Percentiles rank a stretch among this genome's conserved stretches.
phyloP scores from a whole-genome alignment of 225 moss, liverwort and hornwort species.

The Anthoceros angustus region DNA sequence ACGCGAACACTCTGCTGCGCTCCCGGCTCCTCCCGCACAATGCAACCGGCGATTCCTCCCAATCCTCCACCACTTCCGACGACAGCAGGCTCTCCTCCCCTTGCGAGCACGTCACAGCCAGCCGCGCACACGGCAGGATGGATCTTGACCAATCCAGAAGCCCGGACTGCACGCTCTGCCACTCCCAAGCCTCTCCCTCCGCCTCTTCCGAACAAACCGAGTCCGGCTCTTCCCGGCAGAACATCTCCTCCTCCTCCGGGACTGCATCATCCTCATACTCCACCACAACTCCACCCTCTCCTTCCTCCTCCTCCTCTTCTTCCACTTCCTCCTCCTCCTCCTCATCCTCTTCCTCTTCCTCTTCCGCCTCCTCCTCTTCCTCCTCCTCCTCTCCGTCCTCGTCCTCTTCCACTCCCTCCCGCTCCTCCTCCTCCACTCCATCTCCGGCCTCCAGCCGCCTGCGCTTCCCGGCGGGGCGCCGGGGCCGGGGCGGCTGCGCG shows the following conservation, averaged over 20 bases:
- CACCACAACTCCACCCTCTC: not conserved
- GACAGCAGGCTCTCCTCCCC: constrained; percentile 4
- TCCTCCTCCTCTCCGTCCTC: not conserved
- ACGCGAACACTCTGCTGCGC: not conserved
- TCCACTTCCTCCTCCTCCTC: not conserved
- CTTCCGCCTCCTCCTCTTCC: not conserved
- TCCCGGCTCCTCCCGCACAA: not conserved
- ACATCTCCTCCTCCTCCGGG: not conserved
- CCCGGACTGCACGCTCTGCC: not conserved
- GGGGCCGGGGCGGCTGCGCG: not conserved
- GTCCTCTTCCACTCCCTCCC: not conserved
- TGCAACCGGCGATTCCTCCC: not conserved
- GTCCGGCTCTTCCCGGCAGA: not conserved
- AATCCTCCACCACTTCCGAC: constrained; percentile 1
- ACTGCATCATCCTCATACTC: not conserved
- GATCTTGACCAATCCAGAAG: constrained; percentile 3
- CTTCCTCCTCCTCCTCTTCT: not conserved
- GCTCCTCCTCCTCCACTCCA: not conserved
- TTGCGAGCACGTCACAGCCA: not conserved
- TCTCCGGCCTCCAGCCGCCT: not conserved
- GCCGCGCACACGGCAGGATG: not conserved
- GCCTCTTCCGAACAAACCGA: not conserved
- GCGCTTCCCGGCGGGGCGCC: not conserved
- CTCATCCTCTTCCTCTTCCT: not conserved
- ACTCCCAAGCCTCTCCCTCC: not conserved